Percentiles rank a stretch among this genome's conserved stretches.
Evolutionary conservation across 2,329 filamentous ascomycete species (phyloP).

Genomic region (Trichoderma sp.): DNA sequence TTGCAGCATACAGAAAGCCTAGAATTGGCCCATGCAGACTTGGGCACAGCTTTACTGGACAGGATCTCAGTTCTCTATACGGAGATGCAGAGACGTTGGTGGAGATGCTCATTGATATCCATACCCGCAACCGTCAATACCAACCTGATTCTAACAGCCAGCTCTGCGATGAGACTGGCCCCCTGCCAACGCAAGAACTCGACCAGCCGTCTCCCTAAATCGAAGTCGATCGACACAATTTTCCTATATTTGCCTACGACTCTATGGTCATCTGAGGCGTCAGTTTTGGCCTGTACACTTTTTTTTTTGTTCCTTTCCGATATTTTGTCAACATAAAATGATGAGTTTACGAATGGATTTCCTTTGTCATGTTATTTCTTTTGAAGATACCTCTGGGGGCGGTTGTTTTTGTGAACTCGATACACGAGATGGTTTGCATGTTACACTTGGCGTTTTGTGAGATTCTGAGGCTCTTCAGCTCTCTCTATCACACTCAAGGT

Average conservation of each 20-base stretch:
- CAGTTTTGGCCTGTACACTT: neutral
- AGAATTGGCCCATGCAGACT: conserved; percentile 37
- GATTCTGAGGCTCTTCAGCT: conserved; percentile 17
- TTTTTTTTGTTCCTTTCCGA: neutral
- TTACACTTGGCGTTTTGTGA: conserved; percentile 29
- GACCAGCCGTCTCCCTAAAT: conserved; percentile 1
- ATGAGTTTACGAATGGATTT: conserved; percentile 2
- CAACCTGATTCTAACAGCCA: conserved; percentile 28
- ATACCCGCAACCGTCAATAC: conserved; percentile 39
- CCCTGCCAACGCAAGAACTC: conserved; percentile 32
- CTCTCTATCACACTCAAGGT: neutral
- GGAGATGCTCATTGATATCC: conserved; percentile 51
- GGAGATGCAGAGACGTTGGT: conserved; percentile 52
- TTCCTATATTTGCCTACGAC: neutral
- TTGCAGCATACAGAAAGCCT: conserved; percentile 54
- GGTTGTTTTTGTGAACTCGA: conserved; percentile 24
- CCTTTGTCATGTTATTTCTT: conserved; percentile 22
- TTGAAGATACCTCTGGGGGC: conserved; percentile 32
- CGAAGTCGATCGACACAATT: neutral
- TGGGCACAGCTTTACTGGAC: conserved; percentile 34
- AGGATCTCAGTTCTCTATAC: conserved; percentile 46
- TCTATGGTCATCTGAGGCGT: neutral
- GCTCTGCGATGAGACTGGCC: conserved; percentile 38
- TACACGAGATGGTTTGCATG: conserved; percentile 25
- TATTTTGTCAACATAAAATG: neutral